Base-by-base conservation (phyloP, 2,329 filamentous ascomycete genomes). In the Dothistroma septosporum region DNA sequence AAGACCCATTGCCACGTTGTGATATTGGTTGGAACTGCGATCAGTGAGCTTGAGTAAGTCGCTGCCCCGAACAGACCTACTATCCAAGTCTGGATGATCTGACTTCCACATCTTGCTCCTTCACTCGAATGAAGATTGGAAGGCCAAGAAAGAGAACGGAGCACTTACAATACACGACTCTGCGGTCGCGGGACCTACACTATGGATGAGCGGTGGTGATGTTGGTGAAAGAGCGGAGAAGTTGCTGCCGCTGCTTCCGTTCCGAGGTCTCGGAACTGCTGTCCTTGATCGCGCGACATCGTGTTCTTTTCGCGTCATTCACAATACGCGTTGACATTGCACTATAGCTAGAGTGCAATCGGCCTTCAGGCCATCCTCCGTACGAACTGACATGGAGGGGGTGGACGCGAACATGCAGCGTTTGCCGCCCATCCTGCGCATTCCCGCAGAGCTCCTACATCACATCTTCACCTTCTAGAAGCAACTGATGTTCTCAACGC, bases 1-100 rank as follows among this genome's bases (percentile, higher is more conserved):
- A 87, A 85, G 2, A 84, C 77, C 81, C 82, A 87, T 65, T 83
- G 78, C 83, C 84, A 87, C 24, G 83, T 79, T 10, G 83, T 80
- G 5, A 84, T 65, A 59, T 82, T 70, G 41, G 76, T 76, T 3
- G 83, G 83, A 11, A 85, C 83, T 85, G 61, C 9, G 7, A 7
- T 22, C 16, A 19, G n/a, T 53, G 44, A 41, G 32, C 10, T 21
- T 24, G 28, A 41, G 46, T 52, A n/a, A 19, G 24, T 58, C 8
- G 14, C 32, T n/a, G 31, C n/a, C 28, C 14, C 35, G 11, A 55
- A 16, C 8, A 57, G 28, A 53, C 63, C 57, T 70, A 79, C 78
- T 67, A 52, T 79, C 73, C 55, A 80, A 73, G 49, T 75, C 73
- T 16, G 77, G 76, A 59, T 79, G 77, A 57, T 69, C 72, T 16